Base-by-base conservation (phyloP, 106 monocot species). In the Allium sativum region DNA sequence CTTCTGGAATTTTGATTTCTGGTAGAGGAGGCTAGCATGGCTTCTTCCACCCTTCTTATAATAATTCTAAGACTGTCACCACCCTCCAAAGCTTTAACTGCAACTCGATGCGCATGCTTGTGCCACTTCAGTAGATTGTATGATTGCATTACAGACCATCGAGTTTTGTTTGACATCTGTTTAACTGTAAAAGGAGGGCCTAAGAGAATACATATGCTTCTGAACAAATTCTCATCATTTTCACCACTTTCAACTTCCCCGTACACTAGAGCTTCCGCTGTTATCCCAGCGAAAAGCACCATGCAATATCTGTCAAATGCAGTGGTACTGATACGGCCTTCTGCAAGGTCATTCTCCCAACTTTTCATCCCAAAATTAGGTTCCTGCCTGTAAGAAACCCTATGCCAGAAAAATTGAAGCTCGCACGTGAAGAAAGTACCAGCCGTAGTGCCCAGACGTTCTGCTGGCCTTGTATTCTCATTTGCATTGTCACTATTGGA, bases 381-480 rank as follows among this genome's bases (percentile, higher is more conserved):
- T 84, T 21, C 91, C 91, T 42, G 91, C 91, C 91, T 92, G 20
- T 12, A 47, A 47, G 12, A n/a, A n/a, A n/a, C n/a, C n/a, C n/a
- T n/a, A n/a, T n/a, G n/a, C n/a, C n/a, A 8, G 47, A 47, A 47
- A 47, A 12, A 47, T 47, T 47, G 12, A 47, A 12, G 12, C 9
- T 8, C 47, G 9, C 47, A 8, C 47, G 12, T 47, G 9, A 47
- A 47, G 12, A 8, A 47, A 47, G 47, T 47, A 12, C 47, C 12
- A 8, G 12, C 9, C 12, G 12, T 47, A 47, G 12, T 8, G 8
- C 47, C 47, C 8, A 47, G n/a, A n/a, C n/a, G 47, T 42, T 18
- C 78, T 90, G 90, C 87, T 96, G 95, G 40, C 95, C 95, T 65
- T 96, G 79, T 53, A 90, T 90, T 46, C 87, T 84, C 95, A 96